Evolutionary conservation across 768 basidiomycete genomes (phyloP).

Genomic region (Fomitopsis pulvina): DNA sequence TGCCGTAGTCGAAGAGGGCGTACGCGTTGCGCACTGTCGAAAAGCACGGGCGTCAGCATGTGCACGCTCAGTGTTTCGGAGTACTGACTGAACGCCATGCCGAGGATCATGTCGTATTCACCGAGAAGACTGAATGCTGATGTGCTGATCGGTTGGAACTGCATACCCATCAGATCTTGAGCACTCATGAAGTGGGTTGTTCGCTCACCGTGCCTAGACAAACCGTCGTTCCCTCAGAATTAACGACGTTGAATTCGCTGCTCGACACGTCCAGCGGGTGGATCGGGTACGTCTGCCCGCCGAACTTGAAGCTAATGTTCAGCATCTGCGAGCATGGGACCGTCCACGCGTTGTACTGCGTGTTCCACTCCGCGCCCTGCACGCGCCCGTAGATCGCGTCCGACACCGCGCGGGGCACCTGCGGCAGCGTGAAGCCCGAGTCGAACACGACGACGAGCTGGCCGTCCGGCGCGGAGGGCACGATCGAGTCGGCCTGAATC

Average conservation of each 20-base stretch:
- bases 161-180: constrained; percentile 9
- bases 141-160: constrained; percentile 77
- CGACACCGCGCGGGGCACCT: constrained; percentile 67
- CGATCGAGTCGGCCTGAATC: constrained; percentile 57
- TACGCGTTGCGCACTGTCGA: constrained; percentile 68
- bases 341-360: constrained; percentile 52
- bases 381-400: constrained; percentile 81
- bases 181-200: not conserved
- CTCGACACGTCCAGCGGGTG: constrained; percentile 69
- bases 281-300: constrained; percentile 59
- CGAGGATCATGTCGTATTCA: constrained; percentile 77
- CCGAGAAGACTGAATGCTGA: constrained; percentile 72
- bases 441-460: constrained; percentile 70
- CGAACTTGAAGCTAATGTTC: constrained; percentile 66
- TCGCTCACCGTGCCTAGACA: constrained; percentile 64
- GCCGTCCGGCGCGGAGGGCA: constrained; percentile 56
- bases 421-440: constrained; percentile 65
- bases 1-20: constrained; percentile 64
- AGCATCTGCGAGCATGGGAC: constrained; percentile 71
- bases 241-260: constrained; percentile 46
- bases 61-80: not conserved
- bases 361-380: constrained; percentile 61
- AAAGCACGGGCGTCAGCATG: constrained; percentile 4
- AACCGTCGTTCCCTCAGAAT: constrained; percentile 43
- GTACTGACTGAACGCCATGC: constrained; percentile 69